These are phyloP conservation scores for Phyllostachys edulis DNA, from an alignment of 176 grass and related monocot species.

Conservation along the genomic window DNA sequence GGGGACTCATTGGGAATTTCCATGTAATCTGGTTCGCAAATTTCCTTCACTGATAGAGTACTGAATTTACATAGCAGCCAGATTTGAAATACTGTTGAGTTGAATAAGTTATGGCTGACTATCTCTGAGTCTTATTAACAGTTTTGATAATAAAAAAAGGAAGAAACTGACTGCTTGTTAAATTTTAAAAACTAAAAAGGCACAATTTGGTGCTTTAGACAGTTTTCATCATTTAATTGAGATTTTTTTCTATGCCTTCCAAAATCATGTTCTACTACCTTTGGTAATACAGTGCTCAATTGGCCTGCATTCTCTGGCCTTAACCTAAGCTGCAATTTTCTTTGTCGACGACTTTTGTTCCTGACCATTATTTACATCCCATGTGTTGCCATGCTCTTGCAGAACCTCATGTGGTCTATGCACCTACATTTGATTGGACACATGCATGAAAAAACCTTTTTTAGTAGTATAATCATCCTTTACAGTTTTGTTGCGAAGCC, in stretches of 20 bases:
- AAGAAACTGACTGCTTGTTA: not conserved
- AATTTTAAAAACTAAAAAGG: not conserved
- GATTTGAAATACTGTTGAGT: not conserved
- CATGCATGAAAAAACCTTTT: not conserved
- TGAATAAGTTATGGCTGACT: not conserved
- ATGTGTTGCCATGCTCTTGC: not conserved
- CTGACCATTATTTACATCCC: not conserved
- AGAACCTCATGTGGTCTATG: not conserved
- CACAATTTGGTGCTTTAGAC: not conserved
- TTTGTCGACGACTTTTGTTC: not conserved
- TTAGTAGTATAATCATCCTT: not conserved
- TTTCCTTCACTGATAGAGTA: not conserved
- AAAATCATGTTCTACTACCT: not conserved
- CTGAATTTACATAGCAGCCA: not conserved
- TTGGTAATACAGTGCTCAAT: not conserved
- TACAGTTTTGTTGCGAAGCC: not conserved
- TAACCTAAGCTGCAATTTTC: not conserved
- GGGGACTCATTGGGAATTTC: not conserved
- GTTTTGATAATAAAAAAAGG: not conserved
- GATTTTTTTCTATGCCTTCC: not conserved
- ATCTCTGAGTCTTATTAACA: not conserved
- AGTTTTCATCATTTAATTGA: not conserved
- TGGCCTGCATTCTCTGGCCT: not conserved
- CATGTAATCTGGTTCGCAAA: not conserved
- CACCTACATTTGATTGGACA: not conserved